Conservation (phyloP, 345 rosid genomes). For the Iberis pinnata region DNA sequence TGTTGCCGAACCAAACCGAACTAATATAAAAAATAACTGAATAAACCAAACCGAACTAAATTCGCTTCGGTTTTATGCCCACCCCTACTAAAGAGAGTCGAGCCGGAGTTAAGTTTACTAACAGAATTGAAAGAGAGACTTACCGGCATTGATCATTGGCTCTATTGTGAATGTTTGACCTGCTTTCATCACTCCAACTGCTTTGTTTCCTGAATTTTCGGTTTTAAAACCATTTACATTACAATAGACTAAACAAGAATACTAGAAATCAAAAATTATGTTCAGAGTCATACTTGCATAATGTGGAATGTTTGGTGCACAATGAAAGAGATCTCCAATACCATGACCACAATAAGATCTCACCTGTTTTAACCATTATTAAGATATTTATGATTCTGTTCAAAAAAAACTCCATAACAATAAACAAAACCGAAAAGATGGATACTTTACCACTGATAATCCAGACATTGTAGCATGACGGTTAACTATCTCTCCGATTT, state of each 20-base stretch:
- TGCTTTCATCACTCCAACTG: slow-evolving; percentile 93
- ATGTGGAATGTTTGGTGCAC: slow-evolving; percentile 97
- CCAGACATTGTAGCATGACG: slow-evolving; percentile 95
- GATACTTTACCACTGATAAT: slow-evolving; percentile 72
- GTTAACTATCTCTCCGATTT: slow-evolving; percentile 80
- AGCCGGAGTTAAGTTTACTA: too few relatives aligned
- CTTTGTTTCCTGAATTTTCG: slow-evolving; percentile 67
- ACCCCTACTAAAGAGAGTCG: too few relatives aligned
- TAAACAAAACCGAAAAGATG: neutral
- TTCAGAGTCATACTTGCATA: slow-evolving; percentile 63
- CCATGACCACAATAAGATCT: slow-evolving; percentile 95
- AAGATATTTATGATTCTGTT: neutral
- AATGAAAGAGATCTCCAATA: slow-evolving; percentile 93
- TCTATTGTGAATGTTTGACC: slow-evolving; percentile 96
- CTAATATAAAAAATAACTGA: too few relatives aligned
- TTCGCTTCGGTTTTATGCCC: too few relatives aligned
- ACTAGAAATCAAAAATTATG: too few relatives aligned
- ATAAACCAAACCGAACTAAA: too few relatives aligned
- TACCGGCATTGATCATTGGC: slow-evolving; percentile 98
- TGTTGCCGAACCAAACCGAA: too few relatives aligned
- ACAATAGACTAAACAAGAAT: slow-evolving; percentile 2
- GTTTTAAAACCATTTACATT: slow-evolving; percentile 35
- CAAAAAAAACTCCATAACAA: too few relatives aligned
- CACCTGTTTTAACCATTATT: slow-evolving; percentile 47
- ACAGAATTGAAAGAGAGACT: neutral